Evolutionary conservation across 768 basidiomycete species (phyloP).

Genomic region (Rhodotorula graminis): DNA sequence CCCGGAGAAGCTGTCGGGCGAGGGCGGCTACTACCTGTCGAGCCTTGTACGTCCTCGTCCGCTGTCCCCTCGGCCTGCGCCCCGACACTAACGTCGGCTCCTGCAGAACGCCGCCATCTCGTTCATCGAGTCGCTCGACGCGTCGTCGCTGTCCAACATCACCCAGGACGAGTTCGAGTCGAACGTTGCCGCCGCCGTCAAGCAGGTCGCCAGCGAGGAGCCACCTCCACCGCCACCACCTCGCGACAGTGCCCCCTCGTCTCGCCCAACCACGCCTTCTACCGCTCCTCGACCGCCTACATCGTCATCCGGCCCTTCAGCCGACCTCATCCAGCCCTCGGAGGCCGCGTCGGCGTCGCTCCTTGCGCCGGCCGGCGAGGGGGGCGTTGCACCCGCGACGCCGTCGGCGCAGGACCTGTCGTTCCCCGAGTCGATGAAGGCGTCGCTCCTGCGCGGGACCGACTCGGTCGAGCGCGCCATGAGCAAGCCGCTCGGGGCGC

Average conservation of each 20-base stretch:
- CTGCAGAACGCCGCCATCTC: slow-evolving; percentile 87
- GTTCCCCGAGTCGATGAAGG: slow-evolving; percentile 19
- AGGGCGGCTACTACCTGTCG: slow-evolving; percentile 94
- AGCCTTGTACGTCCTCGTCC: slow-evolving; percentile 64
- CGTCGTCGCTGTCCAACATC: slow-evolving; percentile 87
- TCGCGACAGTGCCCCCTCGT: background rate
- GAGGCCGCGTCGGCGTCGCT: slow-evolving; percentile 22
- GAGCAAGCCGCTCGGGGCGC: slow-evolving; percentile 43
- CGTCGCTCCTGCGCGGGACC: slow-evolving; percentile 33
- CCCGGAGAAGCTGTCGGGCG: slow-evolving; percentile 81
- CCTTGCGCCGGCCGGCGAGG: background rate
- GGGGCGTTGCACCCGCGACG: background rate
- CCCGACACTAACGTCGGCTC: background rate
- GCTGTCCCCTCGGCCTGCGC: background rate
- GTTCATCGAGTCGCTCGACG: slow-evolving; percentile 98
- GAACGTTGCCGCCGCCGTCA: slow-evolving; percentile 48
- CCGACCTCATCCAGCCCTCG: slow-evolving; percentile 3
- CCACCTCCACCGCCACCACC: slow-evolving; percentile 25
- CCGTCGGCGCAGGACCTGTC: background rate
- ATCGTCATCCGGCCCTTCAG: background rate
- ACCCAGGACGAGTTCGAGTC: slow-evolving; percentile 86
- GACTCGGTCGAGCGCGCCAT: slow-evolving; percentile 41
- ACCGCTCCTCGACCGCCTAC: background rate
- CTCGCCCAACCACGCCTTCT: background rate
- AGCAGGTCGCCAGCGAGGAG: slow-evolving; percentile 23